These are phyloP conservation scores for Yarrowia galli DNA, from an alignment of 1,139 yeast genomes.

Conservation along the genomic window DNA sequence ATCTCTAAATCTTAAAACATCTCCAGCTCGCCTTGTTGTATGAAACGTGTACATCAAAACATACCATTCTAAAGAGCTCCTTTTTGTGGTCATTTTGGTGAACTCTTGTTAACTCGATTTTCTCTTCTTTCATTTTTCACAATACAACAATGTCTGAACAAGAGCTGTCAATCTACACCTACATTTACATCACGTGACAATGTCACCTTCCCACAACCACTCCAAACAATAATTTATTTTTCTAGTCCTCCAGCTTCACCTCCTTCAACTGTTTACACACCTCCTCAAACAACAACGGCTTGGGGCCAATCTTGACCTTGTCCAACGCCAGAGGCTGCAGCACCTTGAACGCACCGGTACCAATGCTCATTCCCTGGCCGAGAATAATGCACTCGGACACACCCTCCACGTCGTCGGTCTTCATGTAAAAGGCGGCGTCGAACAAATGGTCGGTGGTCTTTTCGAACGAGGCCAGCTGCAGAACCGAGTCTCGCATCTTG, in stretches of 20 bases:
- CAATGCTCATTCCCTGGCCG: slow-evolving; percentile 97
- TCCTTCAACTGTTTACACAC: slow-evolving; percentile 24
- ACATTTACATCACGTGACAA: no score
- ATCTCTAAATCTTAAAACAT: no score
- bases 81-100: no score
- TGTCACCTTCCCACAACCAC: no score
- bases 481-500: slow-evolving; percentile 97
- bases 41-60: no score
- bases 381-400: slow-evolving; percentile 96
- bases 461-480: slow-evolving; percentile 96
- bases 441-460: slow-evolving; percentile 98
- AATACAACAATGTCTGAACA: no score
- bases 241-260: slow-evolving; percentile 1
- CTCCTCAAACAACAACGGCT: slow-evolving; percentile 34
- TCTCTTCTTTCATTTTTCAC: no score
- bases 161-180: no score
- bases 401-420: slow-evolving; percentile 94
- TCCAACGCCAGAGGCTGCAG: slow-evolving; percentile 47
- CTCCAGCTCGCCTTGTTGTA: no score
- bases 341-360: slow-evolving; percentile 95
- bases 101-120: no score
- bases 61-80: no score
- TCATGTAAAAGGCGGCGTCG: slow-evolving; percentile 98
- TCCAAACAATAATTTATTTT: slow-evolving; percentile 5
- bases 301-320: slow-evolving; percentile 34